Conservation (phyloP, 2,329 filamentous ascomycete genomes). For the Aspergillus novofumigatus region DNA sequence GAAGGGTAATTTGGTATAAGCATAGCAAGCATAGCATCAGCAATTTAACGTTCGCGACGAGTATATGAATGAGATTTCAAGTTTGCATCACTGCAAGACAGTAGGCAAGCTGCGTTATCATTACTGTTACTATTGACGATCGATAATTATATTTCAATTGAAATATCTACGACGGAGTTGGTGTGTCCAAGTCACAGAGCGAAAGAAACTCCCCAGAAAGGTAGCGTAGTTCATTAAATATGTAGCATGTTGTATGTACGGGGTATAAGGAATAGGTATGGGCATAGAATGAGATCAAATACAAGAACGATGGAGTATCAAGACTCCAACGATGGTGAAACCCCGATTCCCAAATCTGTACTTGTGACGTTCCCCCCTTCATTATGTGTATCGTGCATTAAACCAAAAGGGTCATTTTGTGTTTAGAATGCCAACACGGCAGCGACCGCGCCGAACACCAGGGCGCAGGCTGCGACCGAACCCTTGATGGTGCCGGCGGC, state of each 20-base stretch:
- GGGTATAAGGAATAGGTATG: background rate
- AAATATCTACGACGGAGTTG: background rate
- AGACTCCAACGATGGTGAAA: background rate
- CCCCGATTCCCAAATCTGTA: background rate
- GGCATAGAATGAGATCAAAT: background rate
- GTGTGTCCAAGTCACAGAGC: background rate
- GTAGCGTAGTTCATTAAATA: background rate
- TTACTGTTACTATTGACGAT: background rate
- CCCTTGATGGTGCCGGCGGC: conserved; percentile 21
- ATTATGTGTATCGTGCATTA: background rate
- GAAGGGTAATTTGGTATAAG: background rate
- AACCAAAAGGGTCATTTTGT: conserved; percentile 5
- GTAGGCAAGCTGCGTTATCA: background rate
- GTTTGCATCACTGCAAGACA: too few species aligned
- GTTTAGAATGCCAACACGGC: conserved; percentile 30
- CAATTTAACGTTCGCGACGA: background rate
- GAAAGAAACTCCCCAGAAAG: background rate
- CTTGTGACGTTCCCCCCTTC: background rate
- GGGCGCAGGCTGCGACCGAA: conserved; percentile 17
- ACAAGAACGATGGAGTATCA: background rate
- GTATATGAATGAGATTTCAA: background rate
- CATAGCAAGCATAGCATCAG: background rate
- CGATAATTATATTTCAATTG: background rate
- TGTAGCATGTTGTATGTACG: background rate
- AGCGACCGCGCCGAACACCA: conserved; percentile 19